Evolutionary conservation across 2,329 filamentous ascomycete genomes (phyloP), one percentile per base, ranked within the genome.

Genomic region (Colletotrichum sp.): DNA sequence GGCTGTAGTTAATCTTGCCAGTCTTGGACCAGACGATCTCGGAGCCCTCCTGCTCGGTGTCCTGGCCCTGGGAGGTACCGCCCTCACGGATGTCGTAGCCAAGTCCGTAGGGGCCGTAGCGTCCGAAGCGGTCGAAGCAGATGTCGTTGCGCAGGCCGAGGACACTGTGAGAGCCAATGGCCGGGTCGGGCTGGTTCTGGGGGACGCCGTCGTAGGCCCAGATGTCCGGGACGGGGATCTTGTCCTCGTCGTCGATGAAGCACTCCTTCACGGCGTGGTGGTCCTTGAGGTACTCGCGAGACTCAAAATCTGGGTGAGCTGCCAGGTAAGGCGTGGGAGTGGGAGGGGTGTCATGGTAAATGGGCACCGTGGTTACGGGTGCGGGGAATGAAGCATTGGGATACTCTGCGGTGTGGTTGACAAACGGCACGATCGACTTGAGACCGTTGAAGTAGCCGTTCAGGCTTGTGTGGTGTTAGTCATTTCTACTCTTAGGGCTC

Each of bases 61-160:
- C 94, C 72, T 94, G 88, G n/a, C 92, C 92, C 71, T 96, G 92
- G 30, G 91, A 92, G 1, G 91, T 85, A 26, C 96, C 96, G 16
- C 96, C 96, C 77, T 92, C 90, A 71, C 92, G 90, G 75, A 90
- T 89, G 79, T 90, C 92, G 84, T 98, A 98, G n/a, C 96, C 96
- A 55, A 96, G 87, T 0, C 96, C 96, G 81, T 98, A 98, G 0
- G 95, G 94, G 0, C 95, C 96, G 48, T 96, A 91, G 63, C 96
- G 91, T 21, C 95, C 94, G 81, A 95, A 98, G 7, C 96, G 91
- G 81, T 98, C 96, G 82, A 98, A 98, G 85, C 96, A 98, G 16
- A 98, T 88, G 80, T 97, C 93, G 76, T 95, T 90, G 26, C 93
- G 88, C 55, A 98, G 84, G 0, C 94, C 95, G 6, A 98, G 85